These are phyloP conservation scores for Bonia amplexicaulis DNA, from an alignment of 176 grass and related monocot genomes.

Conservation along the genomic window DNA sequence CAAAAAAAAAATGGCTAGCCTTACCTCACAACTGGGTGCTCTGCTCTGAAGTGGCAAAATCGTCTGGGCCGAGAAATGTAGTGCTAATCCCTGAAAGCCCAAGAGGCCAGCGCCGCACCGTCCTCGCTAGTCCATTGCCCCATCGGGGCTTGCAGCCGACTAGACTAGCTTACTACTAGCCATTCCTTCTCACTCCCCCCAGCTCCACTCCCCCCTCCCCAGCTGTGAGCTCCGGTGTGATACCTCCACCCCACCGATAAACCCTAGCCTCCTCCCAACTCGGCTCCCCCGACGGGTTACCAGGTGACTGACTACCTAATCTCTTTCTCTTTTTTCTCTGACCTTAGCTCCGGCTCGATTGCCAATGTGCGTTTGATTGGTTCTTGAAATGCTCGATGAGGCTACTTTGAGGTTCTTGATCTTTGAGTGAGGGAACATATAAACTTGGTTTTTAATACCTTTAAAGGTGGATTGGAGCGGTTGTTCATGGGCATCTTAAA, in stretches of 20 bases:
- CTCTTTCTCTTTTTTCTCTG: neutral
- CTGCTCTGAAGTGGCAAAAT: too few species aligned
- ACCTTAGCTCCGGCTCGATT: neutral
- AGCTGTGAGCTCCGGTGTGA: neutral
- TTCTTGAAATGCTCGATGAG: neutral
- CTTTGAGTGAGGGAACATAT: neutral
- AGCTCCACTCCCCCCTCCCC: neutral
- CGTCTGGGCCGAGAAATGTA: too few species aligned
- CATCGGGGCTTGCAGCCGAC: too few species aligned
- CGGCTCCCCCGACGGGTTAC: neutral
- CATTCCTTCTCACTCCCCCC: too few species aligned
- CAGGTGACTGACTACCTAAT: neutral
- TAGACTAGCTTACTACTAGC: too few species aligned
- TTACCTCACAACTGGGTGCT: too few species aligned
- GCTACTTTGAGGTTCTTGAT: neutral
- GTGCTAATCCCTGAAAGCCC: too few species aligned
- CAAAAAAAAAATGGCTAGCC: too few species aligned
- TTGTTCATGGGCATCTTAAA: neutral
- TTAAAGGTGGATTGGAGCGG: neutral
- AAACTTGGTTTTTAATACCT: neutral
- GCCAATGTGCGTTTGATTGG: neutral
- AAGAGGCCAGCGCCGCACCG: too few species aligned
- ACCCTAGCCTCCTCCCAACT: conserved; percentile 7
- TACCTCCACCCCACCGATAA: neutral
- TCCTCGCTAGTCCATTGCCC: too few species aligned